Evolutionary conservation across 768 basidiomycete species (phyloP).

Genomic region (Rubroboletus satanas): DNA sequence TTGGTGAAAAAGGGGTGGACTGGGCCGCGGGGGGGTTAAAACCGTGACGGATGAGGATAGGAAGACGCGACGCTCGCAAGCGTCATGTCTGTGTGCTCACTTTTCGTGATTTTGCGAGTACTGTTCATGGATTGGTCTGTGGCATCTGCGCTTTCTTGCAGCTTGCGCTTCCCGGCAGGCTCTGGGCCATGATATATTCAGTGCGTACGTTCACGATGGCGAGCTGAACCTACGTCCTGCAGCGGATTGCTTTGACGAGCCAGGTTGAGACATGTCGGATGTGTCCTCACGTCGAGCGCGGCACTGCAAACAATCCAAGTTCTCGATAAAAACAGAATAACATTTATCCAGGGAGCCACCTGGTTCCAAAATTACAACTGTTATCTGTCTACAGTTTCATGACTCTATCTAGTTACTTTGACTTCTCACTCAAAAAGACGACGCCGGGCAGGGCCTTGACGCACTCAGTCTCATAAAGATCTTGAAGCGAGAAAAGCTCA

Average conservation of each 20-base stretch:
- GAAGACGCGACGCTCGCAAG: not conserved
- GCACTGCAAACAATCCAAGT: not conserved
- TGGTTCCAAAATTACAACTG: slow-evolving; percentile 14
- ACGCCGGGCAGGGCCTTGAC: slow-evolving; percentile 83
- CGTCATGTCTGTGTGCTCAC: slow-evolving; percentile 13
- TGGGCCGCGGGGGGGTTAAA: slow-evolving; percentile 7
- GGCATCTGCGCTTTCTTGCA: slow-evolving; percentile 11
- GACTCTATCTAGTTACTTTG: slow-evolving; percentile 11
- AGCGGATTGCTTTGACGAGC: slow-evolving; percentile 4
- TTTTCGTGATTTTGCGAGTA: slow-evolving; percentile 24
- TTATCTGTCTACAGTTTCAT: slow-evolving; percentile 9
- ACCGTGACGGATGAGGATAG: not conserved
- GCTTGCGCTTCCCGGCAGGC: slow-evolving; percentile 17
- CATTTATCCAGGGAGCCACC: slow-evolving; percentile 6
- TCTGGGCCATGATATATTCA: slow-evolving; percentile 6
- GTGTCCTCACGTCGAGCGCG: not conserved
- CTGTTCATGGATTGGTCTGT: slow-evolving; percentile 13
- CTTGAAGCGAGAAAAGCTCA: slow-evolving; percentile 29
- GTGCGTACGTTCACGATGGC: not conserved
- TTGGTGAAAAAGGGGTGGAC: slow-evolving; percentile 44
- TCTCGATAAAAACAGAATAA: slow-evolving; percentile 19
- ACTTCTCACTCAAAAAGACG: slow-evolving; percentile 82
- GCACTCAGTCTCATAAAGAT: slow-evolving; percentile 13
- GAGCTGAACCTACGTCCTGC: slow-evolving; percentile 12
- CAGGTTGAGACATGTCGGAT: slow-evolving; percentile 12